These are phyloP conservation scores for Lachnum nothofagi DNA, from an alignment of 2,329 filamentous ascomycete species.

Conservation along the genomic window DNA sequence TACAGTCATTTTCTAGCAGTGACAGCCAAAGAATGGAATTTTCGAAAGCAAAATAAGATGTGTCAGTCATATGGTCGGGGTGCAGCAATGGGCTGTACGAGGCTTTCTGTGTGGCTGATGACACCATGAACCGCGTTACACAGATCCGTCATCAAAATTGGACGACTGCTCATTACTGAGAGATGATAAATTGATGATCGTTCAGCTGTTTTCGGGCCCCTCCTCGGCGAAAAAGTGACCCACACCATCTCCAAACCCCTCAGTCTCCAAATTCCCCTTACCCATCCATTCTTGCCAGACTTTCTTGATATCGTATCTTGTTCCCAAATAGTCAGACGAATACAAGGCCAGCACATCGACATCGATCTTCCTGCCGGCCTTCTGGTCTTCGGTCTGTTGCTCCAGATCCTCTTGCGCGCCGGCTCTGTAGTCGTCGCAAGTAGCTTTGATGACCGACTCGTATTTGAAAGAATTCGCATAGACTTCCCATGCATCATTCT, in stretches of 20 bases:
- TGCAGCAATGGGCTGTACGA: too few relatives aligned
- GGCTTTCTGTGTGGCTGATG: too few relatives aligned
- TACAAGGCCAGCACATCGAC: constrained; percentile 42
- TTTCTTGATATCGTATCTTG: constrained; percentile 37
- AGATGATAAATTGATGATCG: too few relatives aligned
- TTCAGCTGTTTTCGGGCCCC: constrained; percentile 35
- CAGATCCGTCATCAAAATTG: too few relatives aligned
- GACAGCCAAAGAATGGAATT: too few relatives aligned
- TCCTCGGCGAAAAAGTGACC: constrained; percentile 46
- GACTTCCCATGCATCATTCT: constrained; percentile 38
- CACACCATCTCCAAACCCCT: constrained; percentile 34
- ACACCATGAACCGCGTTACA: too few relatives aligned
- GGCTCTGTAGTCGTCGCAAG: constrained; percentile 44
- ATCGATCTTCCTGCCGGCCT: constrained; percentile 39
- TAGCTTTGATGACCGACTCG: constrained; percentile 38
- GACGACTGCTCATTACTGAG: too few relatives aligned
- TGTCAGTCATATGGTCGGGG: too few relatives aligned
- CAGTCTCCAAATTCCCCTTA: constrained; percentile 28
- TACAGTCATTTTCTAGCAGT: too few relatives aligned
- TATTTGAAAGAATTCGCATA: constrained; percentile 41
- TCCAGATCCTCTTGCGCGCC: constrained; percentile 39
- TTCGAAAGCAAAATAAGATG: too few relatives aligned
- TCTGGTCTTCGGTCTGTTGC: constrained; percentile 42
- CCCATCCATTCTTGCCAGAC: constrained; percentile 44
- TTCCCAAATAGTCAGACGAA: constrained; percentile 39